Base-by-base conservation (phyloP, 495 filamentous ascomycete species). In the Pyrenopolyporus hunteri region DNA sequence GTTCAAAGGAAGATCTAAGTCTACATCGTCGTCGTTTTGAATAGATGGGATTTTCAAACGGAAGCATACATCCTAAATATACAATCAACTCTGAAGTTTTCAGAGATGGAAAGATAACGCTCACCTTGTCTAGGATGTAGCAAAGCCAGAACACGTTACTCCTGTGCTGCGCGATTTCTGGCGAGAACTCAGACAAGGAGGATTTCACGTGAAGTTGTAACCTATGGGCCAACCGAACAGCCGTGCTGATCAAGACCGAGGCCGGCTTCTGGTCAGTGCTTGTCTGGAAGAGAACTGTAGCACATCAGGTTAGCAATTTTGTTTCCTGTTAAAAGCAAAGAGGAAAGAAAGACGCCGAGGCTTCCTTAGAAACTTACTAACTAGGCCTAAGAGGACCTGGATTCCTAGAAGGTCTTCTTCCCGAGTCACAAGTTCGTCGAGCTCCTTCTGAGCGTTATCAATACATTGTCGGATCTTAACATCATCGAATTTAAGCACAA, bases 141-240 rank as follows among this genome's bases (percentile, higher is more conserved):
- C 66, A 64, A 37, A 73, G 55, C 71, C 71, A 73, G 44, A 73
- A 73, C 51, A 73, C 39, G 19, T 71, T 64, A 9, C 51, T 58
- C 17, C 71, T 65, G 14, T 71, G 67, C 5, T 66, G 52, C 6
- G 60, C 64, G 1, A 67, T 57, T 16, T 71, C 69, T 1, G 61
- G 40, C 4, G 71, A n/a, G 22, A 56, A 63, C 2, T 61, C 36
- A 1, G 50, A 60, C 29, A 55, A 28, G 25, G 53, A 31, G 16
- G 60, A 37, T 14, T 62, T 63, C 28, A 58, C 44, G 11, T 73
- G 65, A 39, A 73, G 47, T 8, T 57, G 55, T 20, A 73, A 32
- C 14, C 64, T 57, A 54, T 73, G 71, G 2, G 67, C 58, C 0
- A 73, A 32, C 11, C 71, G 50, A 26, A 73, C 60, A 28, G 71